Base-by-base conservation (phyloP, 75 land plant genomes). In the Pseudotsuga menziesii region DNA sequence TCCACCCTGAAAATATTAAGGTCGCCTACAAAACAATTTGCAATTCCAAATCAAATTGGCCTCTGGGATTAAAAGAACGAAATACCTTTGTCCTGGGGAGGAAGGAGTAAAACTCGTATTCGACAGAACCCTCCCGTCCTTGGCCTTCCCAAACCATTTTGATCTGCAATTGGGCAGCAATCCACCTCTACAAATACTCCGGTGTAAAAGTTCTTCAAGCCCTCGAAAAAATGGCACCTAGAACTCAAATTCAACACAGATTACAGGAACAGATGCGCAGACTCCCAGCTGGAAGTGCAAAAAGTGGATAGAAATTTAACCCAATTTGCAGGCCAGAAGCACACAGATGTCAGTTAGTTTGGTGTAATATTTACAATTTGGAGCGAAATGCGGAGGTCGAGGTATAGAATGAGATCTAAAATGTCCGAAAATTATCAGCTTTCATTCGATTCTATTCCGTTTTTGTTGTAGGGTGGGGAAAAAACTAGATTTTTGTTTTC, bases 41-140 rank as follows among this genome's bases (percentile, higher is more conserved):
- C 17, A 17, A 35, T 5, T 16, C 69, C 41, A 29, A 32, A 69
- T 44, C 17, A 41, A 22, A 76, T 48, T 48, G 54, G 12, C 54
- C 12, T 48, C 54, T 48, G 54, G 11, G 9, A 48, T 48, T 48
- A 48, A 48, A 48, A 9, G 12, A 48, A 11, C 54, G 54, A 15
- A 20, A 35, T 39, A 87, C 89, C 89, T 82, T 88, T 41, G 84
- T 77, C 64, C 73, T 80, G 73, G 84, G 78, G 0, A 88, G 11
- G 52, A 73, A 35, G 58, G 87, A 82, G n/a, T 80, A 66, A 75
- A 82, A 78, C 73, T 88, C 87, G 73, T 82, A 85, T 32, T 85
- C 81, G 39, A 78, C 35, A 58, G 71, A 32, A 52, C 62, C 57
- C 41, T 72, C 77, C 13, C 58, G 62, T 17, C 25, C 16, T 12